Evolutionary conservation across 2,329 filamentous ascomycete species (phyloP).

Genomic region (Aureobasidium sp.): DNA sequence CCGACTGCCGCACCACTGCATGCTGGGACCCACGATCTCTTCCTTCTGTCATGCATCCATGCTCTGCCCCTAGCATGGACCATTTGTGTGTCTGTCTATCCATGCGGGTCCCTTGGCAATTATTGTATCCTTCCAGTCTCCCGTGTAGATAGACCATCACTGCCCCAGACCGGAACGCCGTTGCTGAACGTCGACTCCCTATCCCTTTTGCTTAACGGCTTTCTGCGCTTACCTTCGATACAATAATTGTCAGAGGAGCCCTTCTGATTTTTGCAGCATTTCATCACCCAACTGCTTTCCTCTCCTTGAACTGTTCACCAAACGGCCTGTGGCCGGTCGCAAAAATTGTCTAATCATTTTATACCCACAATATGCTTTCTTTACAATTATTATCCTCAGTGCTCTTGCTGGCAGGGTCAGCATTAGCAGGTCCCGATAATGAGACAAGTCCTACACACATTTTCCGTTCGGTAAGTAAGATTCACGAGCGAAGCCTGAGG

Average conservation of each 20-base stretch:
- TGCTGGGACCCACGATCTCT: slow-evolving; percentile 8
- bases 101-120: slow-evolving; percentile 10
- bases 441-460: slow-evolving; percentile 29
- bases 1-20: slow-evolving; percentile 14
- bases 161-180: slow-evolving; percentile 13
- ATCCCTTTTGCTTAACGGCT: slow-evolving; percentile 15
- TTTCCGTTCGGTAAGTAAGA: slow-evolving; percentile 29
- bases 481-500: not conserved
- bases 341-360: not conserved
- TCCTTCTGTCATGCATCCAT: slow-evolving; percentile 4
- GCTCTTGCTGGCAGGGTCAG: slow-evolving; percentile 16
- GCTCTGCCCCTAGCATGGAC: slow-evolving; percentile 9
- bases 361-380: not conserved
- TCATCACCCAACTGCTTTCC: not conserved
- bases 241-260: not conserved
- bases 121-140: not conserved
- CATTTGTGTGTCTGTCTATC: not conserved
- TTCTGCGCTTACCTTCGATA: not conserved
- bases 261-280: not conserved
- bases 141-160: slow-evolving; percentile 9
- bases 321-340: slow-evolving; percentile 13
- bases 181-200: slow-evolving; percentile 10
- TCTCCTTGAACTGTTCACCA: not conserved
- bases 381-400: slow-evolving; percentile 12
- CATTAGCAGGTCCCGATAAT: slow-evolving; percentile 26